Base-by-base conservation (phyloP, 2,329 filamentous ascomycete genomes). In the Alternaria longipes region DNA sequence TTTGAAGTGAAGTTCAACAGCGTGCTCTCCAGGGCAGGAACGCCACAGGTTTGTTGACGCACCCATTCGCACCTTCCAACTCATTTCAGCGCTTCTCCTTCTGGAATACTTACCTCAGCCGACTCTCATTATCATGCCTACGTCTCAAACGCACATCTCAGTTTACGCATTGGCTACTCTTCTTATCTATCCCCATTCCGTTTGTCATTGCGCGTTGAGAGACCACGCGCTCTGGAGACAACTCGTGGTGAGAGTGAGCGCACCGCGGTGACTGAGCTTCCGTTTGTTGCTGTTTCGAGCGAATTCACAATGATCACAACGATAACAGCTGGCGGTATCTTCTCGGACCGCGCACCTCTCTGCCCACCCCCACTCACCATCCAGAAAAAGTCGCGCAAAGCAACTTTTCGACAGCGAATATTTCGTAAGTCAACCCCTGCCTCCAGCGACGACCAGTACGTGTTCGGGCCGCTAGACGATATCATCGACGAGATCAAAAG, bases 401-500 rank as follows among this genome's bases (percentile, higher is more conserved):
- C 69, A 41, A 72, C 68, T n/a, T 71, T 75, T 51, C 69, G 69
- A 42, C 66, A 63, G 14, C 68, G 60, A n/a, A 60, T 71, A 22
- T 56, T 68, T 9, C 74, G 68, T 59, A 75, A 71, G 63, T 65
- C 69, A 30, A 64, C 50, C 14, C 61, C 65, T 40, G 50, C 49
- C 24, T 57, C 54, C 12, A 47, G 34, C 40, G 36, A 47, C 54
- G 26, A 62, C 26, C 44, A 65, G 38, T 59, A 56, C 47, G 56
- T 53, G 18, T 54, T 61, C 22, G 74, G 74, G 26, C 72, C 73
- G 40, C 54, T 78, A 18, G 75, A 78, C 69, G 75, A 78, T 56
- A 76, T 78, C 41, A 76, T 78, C 63, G 66, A 71, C 63, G 69
- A 73, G 56, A 78, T 78, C 53, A 70, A 69, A 40, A 68, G 66